These are phyloP conservation scores for Daphne laureola DNA, from an alignment of 441 rosid species.

Conservation along the genomic window DNA sequence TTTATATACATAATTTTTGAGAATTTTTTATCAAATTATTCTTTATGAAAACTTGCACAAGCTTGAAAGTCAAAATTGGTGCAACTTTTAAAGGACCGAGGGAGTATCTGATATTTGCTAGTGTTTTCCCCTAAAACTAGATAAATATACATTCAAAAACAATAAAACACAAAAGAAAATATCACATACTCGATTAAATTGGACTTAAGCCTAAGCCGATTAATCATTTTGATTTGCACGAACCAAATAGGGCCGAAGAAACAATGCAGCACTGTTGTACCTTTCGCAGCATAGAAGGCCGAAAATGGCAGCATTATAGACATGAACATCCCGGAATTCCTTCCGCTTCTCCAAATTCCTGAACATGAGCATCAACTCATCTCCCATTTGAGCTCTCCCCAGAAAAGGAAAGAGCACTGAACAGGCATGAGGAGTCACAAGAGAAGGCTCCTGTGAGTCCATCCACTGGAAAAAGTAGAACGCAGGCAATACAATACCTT, in stretches of 20 bases:
- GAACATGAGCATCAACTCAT: conserved; percentile 42
- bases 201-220: not conserved
- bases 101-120: too few species aligned
- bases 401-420: conserved; percentile 61
- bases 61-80: too few species aligned
- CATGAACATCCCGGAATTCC: conserved; percentile 57
- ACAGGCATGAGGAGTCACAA: conserved; percentile 56
- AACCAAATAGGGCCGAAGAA: not conserved
- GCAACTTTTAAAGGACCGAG: too few species aligned
- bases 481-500: conserved; percentile 40
- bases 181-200: not conserved
- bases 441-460: conserved; percentile 64
- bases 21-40: too few species aligned
- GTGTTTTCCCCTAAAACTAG: too few species aligned
- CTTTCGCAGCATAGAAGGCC: conserved; percentile 53
- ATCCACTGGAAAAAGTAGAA: conserved; percentile 84
- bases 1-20: too few species aligned
- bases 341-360: conserved; percentile 50
- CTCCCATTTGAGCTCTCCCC: conserved; percentile 63
- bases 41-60: too few species aligned
- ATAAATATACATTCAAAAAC: too few species aligned
- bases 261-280: conserved; percentile 18
- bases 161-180: too few species aligned
- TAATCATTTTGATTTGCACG: too few species aligned
- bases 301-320: conserved; percentile 71